Conservation (phyloP, 306 rosid genomes). For the Cucurbita maxima region DNA sequence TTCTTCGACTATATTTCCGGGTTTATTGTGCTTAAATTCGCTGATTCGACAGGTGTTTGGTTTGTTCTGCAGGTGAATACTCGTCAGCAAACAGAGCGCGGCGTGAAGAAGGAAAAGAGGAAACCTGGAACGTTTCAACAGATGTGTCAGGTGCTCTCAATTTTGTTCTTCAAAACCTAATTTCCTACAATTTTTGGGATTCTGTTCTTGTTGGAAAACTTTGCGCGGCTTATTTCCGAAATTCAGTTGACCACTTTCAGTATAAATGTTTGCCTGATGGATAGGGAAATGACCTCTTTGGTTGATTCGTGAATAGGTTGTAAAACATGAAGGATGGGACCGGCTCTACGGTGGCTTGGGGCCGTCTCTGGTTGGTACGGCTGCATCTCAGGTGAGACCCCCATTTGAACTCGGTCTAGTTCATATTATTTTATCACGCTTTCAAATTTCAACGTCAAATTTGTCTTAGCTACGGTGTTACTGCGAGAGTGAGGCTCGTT, state of each 20-base stretch:
- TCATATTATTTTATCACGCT: not conserved
- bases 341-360: constrained; percentile 75
- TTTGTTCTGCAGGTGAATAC: constrained; percentile 62
- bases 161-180: not conserved
- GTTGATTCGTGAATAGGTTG: constrained; percentile 34
- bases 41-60: not conserved
- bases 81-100: constrained; percentile 94
- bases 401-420: constrained; percentile 10
- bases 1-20: not conserved
- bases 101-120: constrained; percentile 40
- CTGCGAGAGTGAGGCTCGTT: not conserved
- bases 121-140: constrained; percentile 40
- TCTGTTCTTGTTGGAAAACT: not conserved
- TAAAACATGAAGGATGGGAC: constrained; percentile 82
- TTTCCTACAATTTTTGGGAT: not conserved
- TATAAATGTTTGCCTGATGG: not conserved
- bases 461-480: not conserved
- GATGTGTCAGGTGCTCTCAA: constrained; percentile 55
- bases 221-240: not conserved
- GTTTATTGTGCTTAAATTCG: not conserved
- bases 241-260: not conserved
- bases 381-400: constrained; percentile 88
- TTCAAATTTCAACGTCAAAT: not conserved
- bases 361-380: constrained; percentile 74
- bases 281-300: not conserved